phyloP scores from a whole-genome alignment of 192 early-diverging fungal genomes.

The Coemansia sp. region DNA sequence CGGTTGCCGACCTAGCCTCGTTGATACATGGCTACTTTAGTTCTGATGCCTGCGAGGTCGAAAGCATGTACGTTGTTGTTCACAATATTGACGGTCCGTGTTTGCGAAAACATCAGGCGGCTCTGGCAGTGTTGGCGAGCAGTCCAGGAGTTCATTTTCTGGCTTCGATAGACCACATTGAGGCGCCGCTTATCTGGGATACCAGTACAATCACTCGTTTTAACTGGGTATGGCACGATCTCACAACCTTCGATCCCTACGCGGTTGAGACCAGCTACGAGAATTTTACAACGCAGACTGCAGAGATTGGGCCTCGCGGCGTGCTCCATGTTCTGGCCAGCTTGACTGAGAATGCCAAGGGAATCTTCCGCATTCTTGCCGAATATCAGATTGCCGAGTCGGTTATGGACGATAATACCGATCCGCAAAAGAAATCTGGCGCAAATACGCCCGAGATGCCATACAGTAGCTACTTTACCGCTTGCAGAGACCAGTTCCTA shows the following conservation, averaged over 20 bases:
- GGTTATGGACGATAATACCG: constrained; percentile 26
- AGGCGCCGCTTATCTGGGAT: constrained; percentile 89
- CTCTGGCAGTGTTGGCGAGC: constrained; percentile 67
- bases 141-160: constrained; percentile 70
- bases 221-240: constrained; percentile 90
- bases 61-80: constrained; percentile 70
- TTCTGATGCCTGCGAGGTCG: constrained; percentile 44
- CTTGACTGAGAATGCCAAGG: constrained; percentile 80
- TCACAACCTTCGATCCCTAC: constrained; percentile 83
- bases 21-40: constrained; percentile 67
- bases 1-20: constrained; percentile 65
- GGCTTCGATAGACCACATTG: constrained; percentile 89
- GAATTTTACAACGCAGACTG: constrained; percentile 62
- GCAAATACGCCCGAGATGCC: constrained; percentile 57
- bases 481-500: constrained; percentile 78
- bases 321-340: constrained; percentile 78
- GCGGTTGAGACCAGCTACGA: constrained; percentile 82
- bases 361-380: constrained; percentile 81
- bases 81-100: constrained; percentile 86
- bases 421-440: constrained; percentile 26
- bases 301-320: constrained; percentile 64
- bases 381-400: constrained; percentile 71
- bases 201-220: constrained; percentile 63
- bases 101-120: constrained; percentile 71
- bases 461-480: constrained; percentile 64